phyloP scores from a whole-genome alignment of 768 basidiomycete species.

The Suillus decipiens region DNA sequence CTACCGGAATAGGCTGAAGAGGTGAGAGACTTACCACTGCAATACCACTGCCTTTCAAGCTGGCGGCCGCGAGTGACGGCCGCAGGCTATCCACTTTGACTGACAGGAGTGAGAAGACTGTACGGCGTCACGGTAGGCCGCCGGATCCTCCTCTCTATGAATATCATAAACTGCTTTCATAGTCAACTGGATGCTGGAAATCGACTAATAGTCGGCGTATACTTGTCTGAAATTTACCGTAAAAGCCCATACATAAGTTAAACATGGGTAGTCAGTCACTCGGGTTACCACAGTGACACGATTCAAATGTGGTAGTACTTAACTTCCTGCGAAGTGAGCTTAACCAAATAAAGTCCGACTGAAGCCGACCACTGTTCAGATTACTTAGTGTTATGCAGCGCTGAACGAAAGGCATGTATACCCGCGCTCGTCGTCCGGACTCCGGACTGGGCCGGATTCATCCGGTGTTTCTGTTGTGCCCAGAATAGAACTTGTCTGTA shows the following conservation, averaged over 20 bases:
- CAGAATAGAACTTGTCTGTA: constrained; percentile 10
- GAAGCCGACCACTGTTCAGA: neutral
- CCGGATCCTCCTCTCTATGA: neutral
- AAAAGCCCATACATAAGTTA: neutral
- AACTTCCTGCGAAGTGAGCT: neutral
- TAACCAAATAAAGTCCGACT: neutral
- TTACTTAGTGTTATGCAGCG: neutral
- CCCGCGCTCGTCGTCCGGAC: neutral
- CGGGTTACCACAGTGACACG: neutral
- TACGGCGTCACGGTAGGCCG: neutral
- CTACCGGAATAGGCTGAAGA: neutral
- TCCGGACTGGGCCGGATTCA: constrained; percentile 3
- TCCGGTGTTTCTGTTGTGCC: neutral
- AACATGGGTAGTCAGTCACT: neutral
- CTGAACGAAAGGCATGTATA: neutral
- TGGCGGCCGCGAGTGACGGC: constrained; percentile 1
- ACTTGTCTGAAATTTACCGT: neutral
- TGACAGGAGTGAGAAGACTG: neutral
- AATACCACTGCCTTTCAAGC: too few species aligned
- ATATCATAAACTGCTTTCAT: neutral
- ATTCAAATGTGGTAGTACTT: neutral
- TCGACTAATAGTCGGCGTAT: neutral
- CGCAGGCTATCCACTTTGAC: neutral
- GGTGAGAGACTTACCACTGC: neutral
- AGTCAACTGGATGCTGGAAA: neutral